These are phyloP conservation scores for Chernovozyma sophiae-reginae DNA, from an alignment of 1,139 yeast species.

Conservation along the genomic window DNA sequence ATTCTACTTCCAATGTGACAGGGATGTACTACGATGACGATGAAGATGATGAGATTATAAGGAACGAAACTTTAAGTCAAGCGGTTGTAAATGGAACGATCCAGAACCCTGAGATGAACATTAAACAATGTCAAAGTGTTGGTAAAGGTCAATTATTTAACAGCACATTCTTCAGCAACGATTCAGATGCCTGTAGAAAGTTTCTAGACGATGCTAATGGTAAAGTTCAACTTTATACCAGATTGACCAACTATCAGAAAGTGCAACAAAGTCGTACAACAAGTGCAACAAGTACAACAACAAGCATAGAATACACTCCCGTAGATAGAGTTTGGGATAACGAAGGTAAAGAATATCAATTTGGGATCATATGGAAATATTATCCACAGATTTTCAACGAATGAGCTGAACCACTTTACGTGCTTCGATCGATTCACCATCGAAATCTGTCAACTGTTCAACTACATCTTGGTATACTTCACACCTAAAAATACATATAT, in stretches of 20 bases:
- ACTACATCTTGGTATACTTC: too few relatives aligned
- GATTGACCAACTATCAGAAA: neutral
- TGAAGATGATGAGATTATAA: slow-evolving; percentile 16
- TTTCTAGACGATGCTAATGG: neutral
- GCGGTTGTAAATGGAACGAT: neutral
- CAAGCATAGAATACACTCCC: slow-evolving; percentile 22
- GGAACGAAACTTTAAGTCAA: slow-evolving; percentile 5
- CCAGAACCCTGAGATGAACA: slow-evolving; percentile 9
- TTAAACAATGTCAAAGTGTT: slow-evolving; percentile 7
- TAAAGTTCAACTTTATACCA: neutral
- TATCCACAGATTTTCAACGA: too few relatives aligned
- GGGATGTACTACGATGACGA: slow-evolving; percentile 38
- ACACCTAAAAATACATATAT: too few relatives aligned
- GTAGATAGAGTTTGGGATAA: slow-evolving; percentile 20
- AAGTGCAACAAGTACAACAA: neutral
- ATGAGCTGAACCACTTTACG: too few relatives aligned
- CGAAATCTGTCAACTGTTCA: too few relatives aligned
- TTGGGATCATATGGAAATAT: slow-evolving; percentile 18
- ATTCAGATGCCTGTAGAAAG: slow-evolving; percentile 10
- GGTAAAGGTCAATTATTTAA: slow-evolving; percentile 11
- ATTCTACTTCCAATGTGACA: slow-evolving; percentile 36
- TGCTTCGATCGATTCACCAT: too few relatives aligned
- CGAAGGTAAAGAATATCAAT: slow-evolving; percentile 17
- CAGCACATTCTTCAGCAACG: slow-evolving; percentile 17
- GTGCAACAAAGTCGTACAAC: neutral